Conservation (phyloP, 148 eudicot genomes). For the Gaultheria prostrata region DNA sequence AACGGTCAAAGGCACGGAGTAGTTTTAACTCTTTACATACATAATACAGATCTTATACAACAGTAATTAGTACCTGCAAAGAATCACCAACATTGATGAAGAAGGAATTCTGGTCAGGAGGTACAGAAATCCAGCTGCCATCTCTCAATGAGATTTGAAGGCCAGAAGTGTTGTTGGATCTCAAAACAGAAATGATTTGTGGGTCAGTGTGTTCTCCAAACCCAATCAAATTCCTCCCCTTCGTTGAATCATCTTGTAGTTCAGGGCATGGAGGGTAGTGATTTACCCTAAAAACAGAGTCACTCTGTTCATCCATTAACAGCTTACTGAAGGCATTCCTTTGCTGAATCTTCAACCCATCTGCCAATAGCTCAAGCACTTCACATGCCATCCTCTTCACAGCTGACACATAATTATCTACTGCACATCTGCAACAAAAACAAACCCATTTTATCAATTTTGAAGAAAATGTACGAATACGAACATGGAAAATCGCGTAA, state of each 20-base stretch:
- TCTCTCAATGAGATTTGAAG: constrained; percentile 45
- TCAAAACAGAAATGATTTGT: constrained; percentile 52
- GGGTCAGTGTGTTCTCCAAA: constrained; percentile 64
- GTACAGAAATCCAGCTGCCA: constrained; percentile 45
- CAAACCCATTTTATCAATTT: neutral
- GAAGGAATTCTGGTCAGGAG: constrained; percentile 50
- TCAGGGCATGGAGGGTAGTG: constrained; percentile 53
- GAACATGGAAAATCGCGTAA: neutral
- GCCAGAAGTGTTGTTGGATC: constrained; percentile 52
- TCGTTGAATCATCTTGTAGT: neutral
- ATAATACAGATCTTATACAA: neutral
- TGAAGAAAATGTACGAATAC: neutral
- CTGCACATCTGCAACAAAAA: constrained; percentile 23
- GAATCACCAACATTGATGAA: constrained; percentile 63
- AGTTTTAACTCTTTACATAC: no score
- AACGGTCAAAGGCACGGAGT: no score
- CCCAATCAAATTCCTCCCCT: constrained; percentile 37
- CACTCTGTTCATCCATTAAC: constrained; percentile 51
- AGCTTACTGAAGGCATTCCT: constrained; percentile 45
- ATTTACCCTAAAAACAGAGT: constrained; percentile 53
- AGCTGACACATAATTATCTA: constrained; percentile 37
- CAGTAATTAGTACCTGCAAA: constrained; percentile 34
- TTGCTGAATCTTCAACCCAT: constrained; percentile 38
- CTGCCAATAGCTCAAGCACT: constrained; percentile 48
- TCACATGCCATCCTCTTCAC: constrained; percentile 56